Evolutionary conservation across 345 rosid species (phyloP), one percentile per base, ranked within the genome.

Genomic region (Sisymbrium irio): DNA sequence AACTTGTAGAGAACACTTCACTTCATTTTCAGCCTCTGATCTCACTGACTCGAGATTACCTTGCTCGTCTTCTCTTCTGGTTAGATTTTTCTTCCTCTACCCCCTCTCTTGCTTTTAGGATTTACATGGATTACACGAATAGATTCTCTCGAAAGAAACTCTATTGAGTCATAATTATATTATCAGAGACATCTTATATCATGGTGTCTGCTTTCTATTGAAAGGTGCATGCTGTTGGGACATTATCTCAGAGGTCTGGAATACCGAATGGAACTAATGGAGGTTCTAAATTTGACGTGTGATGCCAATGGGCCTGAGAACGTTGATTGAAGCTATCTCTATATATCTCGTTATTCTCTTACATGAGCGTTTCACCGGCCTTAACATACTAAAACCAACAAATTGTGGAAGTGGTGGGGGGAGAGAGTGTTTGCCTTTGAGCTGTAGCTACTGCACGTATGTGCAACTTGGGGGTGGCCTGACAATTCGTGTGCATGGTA

Each of bases 51-150:
- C 85, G 98, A 78, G 98, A 89, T 81, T 91, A 91, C 82, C 85
- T 94, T 45, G 98, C 98, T 2, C 93, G 97, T 33, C 88, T 91
- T 45, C 95, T 94, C 73, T 94, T 94, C 87, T 94, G 98, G 97
- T 94, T 64, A 79, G 90, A 22, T 71, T 30, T n/a, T 50, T n/a
- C 32, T 70, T 12, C 17, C 78, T 59, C 20, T 54, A n/a, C n/a
- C n/a, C n/a, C n/a, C n/a, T n/a, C n/a, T n/a, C n/a, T n/a, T n/a
- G n/a, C n/a, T n/a, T n/a, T n/a, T n/a, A n/a, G n/a, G 56, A 7
- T 22, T 12, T 50, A 20, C 55, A 10, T 49, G 30, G 28, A n/a
- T 12, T 42, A 45, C 54, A 15, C 28, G 22, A 18, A 42, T 25
- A 63, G 7, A 54, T 53, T 6, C 6, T 45, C 8, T 56, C 22